A percentile compares a stretch with the other conserved stretches of the same genome.
Conservation (phyloP, 805 yeast genomes). For the Cyberlindnera euphorbiiphila region DNA sequence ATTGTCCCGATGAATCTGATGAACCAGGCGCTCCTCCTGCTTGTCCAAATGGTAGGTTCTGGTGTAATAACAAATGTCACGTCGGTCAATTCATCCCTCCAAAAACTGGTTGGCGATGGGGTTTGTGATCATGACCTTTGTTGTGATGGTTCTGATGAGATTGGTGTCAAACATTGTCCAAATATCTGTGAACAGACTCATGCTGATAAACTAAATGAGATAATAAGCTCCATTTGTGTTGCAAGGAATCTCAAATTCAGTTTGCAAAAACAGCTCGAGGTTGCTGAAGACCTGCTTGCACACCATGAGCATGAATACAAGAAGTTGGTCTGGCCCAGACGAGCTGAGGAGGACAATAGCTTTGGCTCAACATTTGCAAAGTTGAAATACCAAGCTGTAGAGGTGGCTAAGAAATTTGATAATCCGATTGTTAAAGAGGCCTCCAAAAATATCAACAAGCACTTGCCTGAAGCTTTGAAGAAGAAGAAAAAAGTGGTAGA, state of each 20-base stretch:
- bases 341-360: conserved; percentile 7
- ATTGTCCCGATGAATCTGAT: conserved; percentile 97
- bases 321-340: conserved; percentile 3
- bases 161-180: conserved; percentile 23
- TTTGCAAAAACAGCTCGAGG: conserved; percentile 11
- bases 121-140: conserved; percentile 85
- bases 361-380: conserved; percentile 16
- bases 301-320: conserved; percentile 12
- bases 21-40: conserved; percentile 97
- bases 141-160: conserved; percentile 94
- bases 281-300: conserved; percentile 5
- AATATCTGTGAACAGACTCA: conserved; percentile 29
- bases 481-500: conserved; percentile 34
- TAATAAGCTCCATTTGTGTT: conserved; percentile 11
- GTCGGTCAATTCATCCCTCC: conserved; percentile 58
- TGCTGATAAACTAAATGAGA: conserved; percentile 16
- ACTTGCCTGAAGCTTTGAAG: conserved; percentile 9
- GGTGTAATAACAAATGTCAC: conserved; percentile 75
- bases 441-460: background rate
- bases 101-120: conserved; percentile 77
- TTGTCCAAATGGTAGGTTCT: conserved; percentile 55
- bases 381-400: conserved; percentile 3
- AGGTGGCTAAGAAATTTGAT: background rate
- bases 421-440: conserved; percentile 2
- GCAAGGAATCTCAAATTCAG: conserved; percentile 25